A percentile compares a stretch with the other conserved stretches of the same genome.
phyloP scores from a whole-genome alignment of 2,329 filamentous ascomycete genomes.

The Dothistroma septosporum region DNA sequence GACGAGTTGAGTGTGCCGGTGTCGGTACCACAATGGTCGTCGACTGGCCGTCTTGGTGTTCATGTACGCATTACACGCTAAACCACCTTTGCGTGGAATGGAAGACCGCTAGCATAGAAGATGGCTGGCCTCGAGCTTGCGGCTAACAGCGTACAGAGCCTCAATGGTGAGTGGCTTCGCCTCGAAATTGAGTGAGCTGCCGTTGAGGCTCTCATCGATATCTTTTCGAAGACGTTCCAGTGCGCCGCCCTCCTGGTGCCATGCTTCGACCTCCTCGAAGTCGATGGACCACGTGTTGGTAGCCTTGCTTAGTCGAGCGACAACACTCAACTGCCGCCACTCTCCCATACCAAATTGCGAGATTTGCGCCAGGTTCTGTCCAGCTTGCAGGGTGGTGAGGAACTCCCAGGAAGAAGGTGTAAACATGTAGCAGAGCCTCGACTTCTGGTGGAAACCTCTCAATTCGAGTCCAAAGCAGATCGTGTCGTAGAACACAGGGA shows the following conservation, averaged over 20 bases:
- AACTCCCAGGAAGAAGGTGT: background rate
- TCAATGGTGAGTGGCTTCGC: background rate
- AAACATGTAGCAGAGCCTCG: background rate
- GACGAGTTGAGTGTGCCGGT: too few relatives aligned
- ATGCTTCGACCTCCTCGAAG: too few relatives aligned
- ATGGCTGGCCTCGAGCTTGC: background rate
- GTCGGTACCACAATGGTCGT: too few relatives aligned
- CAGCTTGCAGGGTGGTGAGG: background rate
- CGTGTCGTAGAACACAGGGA: background rate
- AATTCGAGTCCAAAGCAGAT: background rate
- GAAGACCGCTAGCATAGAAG: too few relatives aligned
- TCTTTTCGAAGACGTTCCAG: too few relatives aligned
- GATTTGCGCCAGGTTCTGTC: background rate
- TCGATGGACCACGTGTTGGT: background rate
- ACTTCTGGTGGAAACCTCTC: background rate
- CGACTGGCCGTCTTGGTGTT: too few relatives aligned
- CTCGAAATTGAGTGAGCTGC: too few relatives aligned
- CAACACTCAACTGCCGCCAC: background rate
- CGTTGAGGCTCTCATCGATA: too few relatives aligned
- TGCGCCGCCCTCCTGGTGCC: too few relatives aligned
- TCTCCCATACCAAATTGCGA: background rate
- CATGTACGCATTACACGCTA: too few relatives aligned
- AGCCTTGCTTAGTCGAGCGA: background rate
- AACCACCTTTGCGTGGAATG: too few relatives aligned
- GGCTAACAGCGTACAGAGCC: background rate